phyloP scores from a whole-genome alignment of 2,329 filamentous ascomycete genomes.

The Sporothrix luriei region DNA sequence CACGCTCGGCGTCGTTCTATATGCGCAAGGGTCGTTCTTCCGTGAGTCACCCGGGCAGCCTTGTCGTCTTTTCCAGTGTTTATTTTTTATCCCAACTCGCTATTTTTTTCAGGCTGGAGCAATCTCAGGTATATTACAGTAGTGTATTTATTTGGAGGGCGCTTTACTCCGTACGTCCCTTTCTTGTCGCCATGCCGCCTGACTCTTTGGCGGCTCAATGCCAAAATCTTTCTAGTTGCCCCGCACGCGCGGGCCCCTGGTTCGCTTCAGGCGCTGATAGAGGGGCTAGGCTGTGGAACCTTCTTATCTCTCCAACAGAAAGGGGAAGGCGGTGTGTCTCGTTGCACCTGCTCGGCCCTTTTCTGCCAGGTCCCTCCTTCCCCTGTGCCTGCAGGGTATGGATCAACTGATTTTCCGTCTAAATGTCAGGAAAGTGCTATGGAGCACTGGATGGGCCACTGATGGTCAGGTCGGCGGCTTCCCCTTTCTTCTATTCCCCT shows the following conservation, averaged over 20 bases:
- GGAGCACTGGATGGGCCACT: background rate
- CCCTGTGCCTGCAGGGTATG: constrained; percentile 30
- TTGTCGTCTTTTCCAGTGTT: constrained; percentile 3
- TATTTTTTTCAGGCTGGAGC: background rate
- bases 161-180: background rate
- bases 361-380: constrained; percentile 19
- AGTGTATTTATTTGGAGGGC: background rate
- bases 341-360: background rate
- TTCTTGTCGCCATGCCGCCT: background rate
- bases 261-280: constrained; percentile 17
- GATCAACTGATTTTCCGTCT: constrained; percentile 36
- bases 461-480: background rate
- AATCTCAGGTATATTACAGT: constrained; percentile 2
- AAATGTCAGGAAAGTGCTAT: constrained; percentile 24
- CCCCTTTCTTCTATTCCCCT: constrained; percentile 27
- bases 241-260: constrained; percentile 15
- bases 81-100: background rate
- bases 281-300: constrained; percentile 15
- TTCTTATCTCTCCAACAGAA: background rate
- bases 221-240: constrained; percentile 21
- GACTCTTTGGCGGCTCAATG: background rate
- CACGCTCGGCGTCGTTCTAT: background rate
- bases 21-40: constrained; percentile 1
- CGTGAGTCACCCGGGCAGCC: constrained; percentile 19
- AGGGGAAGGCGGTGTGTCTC: constrained; percentile 23